Percentiles rank a stretch among this genome's conserved stretches.
Evolutionary conservation across 2,329 filamentous ascomycete genomes (phyloP).

Genomic region (Colletotrichum spaethianum): DNA sequence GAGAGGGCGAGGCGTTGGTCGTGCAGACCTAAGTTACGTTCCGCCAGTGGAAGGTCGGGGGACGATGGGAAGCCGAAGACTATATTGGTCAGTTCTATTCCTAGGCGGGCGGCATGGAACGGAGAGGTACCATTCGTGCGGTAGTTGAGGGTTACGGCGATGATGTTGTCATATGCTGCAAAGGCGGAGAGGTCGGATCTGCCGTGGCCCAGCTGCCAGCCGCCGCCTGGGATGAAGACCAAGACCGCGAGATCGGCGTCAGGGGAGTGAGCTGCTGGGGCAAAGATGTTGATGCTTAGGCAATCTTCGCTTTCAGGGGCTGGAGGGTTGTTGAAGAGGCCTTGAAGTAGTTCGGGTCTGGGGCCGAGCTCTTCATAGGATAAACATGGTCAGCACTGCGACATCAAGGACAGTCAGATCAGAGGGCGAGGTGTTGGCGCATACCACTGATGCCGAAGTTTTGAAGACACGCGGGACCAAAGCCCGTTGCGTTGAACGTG

Average conservation of each 20-base stretch:
- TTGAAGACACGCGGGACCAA: constrained; percentile 32
- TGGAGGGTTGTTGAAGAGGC: constrained; percentile 42
- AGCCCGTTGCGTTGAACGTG: neutral
- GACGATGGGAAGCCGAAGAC: constrained; percentile 43
- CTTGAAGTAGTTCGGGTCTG: constrained; percentile 40
- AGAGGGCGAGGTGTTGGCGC: too few species aligned
- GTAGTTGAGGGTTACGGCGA: constrained; percentile 48
- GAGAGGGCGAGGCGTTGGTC: constrained; percentile 50
- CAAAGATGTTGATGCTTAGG: constrained; percentile 48
- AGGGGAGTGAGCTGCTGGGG: constrained; percentile 33
- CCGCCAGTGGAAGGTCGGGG: neutral
- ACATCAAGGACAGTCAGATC: neutral
- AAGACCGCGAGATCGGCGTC: constrained; percentile 43
- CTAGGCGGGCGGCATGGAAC: neutral
- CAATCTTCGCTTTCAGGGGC: constrained; percentile 48
- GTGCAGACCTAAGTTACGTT: constrained; percentile 46
- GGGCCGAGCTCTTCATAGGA: constrained; percentile 42
- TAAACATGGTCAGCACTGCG: neutral
- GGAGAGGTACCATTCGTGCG: constrained; percentile 44
- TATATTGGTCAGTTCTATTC: constrained; percentile 17
- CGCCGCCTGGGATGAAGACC: constrained; percentile 47
- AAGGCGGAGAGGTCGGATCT: constrained; percentile 45
- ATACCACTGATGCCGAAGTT: constrained; percentile 28
- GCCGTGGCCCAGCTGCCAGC: constrained; percentile 46
- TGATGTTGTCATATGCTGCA: constrained; percentile 47